Base-by-base conservation (phyloP, 257 asterid genomes). In the Scutellaria minor region DNA sequence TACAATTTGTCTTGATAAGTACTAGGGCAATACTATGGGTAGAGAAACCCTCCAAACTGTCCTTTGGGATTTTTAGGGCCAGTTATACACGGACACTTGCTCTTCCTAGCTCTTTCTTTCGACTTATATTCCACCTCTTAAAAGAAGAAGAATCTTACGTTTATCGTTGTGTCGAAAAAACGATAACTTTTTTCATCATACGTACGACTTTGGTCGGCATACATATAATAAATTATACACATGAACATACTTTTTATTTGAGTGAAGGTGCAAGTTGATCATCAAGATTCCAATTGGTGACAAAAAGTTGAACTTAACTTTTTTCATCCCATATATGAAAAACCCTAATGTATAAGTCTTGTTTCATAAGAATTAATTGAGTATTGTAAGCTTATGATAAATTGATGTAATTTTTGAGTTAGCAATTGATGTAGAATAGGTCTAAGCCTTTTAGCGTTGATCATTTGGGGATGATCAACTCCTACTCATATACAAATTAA, bases 21-120 rank as follows among this genome's bases (percentile, higher is more conserved):
- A 75, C 7, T 3, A 67, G 24, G 7, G 41, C 55, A 40, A 48
- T 74, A 27, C 37, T 31, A 57, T 24, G 18, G 11, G 27, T 1
- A 24, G 27, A 24, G 27, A 24, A 24, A 57, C 31, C 18, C 20
- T 63, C 40, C 24, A 41, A 39, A 61, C 47, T 59, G 86, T 62
- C 88, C 84, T 68, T 87, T 79, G 84, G 80, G 84, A 71, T 66
- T 45, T 64, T 51, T 40, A 73, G 75, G 78, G 88, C 80, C 79
- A 63, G 18, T 77, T 75, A 58, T 57, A 66, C 27, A 9, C n/a
- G 74, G 65, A 55, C 72, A 69, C 72, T 76, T 59, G 74, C 66
- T 24, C 67, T 24, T 31, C 13, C 46, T 18, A 18, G 18, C 18
- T 53, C 39, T 12, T 48, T 9, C 8, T 41, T 11, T 24, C 62